phyloP scores from a whole-genome alignment of 1,284 basidiomycete species.

The Porphyrellus sp. region DNA sequence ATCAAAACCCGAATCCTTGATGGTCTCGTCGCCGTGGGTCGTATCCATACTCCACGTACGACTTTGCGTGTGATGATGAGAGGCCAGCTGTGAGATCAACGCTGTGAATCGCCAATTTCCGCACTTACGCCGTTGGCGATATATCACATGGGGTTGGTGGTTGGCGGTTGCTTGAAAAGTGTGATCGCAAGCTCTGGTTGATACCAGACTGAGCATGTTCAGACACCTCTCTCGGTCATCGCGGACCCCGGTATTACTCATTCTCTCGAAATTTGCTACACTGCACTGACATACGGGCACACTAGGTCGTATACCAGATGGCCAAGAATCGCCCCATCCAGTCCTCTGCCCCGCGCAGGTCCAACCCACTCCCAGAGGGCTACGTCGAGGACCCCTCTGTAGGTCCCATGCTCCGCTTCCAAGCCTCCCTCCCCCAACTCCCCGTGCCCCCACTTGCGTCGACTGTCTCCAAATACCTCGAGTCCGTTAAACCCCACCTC shows the following conservation, averaged over 20 bases:
- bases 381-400: constrained; percentile 47
- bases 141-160: neutral
- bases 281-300: neutral
- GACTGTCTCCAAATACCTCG: constrained; percentile 84
- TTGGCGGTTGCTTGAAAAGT: neutral
- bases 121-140: neutral
- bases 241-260: neutral
- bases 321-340: constrained; percentile 35
- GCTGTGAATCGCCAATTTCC: neutral
- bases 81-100: no score
- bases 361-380: constrained; percentile 37
- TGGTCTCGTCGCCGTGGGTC: no score
- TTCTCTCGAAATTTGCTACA: no score
- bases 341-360: constrained; percentile 34
- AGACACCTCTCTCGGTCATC: constrained; percentile 6
- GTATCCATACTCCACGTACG: no score
- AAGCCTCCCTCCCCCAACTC: constrained; percentile 76
- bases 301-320: constrained; percentile 30
- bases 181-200: neutral
- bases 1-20: no score
- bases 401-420: constrained; percentile 75
- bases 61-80: no score
- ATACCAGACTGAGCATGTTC: constrained; percentile 5
- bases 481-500: constrained; percentile 75
- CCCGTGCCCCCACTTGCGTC: constrained; percentile 82